Percentiles rank a stretch among this genome's conserved stretches.
Evolutionary conservation across 257 asterid species (phyloP).

Genomic region (Knoxia roxburghii): DNA sequence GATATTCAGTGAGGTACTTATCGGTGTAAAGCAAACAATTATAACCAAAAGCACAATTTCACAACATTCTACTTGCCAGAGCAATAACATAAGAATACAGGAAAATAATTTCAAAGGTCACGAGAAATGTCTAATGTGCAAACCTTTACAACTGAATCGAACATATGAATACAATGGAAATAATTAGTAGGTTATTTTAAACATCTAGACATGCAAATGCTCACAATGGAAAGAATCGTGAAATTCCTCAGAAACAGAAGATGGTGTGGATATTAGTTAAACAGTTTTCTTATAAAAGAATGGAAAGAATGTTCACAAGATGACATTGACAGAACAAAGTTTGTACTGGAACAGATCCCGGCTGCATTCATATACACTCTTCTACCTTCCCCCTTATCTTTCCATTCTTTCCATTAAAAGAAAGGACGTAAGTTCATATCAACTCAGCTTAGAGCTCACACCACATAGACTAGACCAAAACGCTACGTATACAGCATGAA

Average conservation of each 20-base stretch:
- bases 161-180: not conserved
- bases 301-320: not conserved
- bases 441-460: not conserved
- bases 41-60: conserved; percentile 2
- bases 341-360: not conserved
- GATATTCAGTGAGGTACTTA: not conserved
- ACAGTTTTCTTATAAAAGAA: not conserved
- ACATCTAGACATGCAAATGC: not conserved
- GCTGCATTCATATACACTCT: not conserved
- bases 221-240: not conserved
- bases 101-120: not conserved
- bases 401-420: no score
- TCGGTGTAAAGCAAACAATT: not conserved
- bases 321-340: not conserved
- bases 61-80: not conserved
- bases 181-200: not conserved
- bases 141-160: not conserved
- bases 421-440: not conserved
- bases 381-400: not conserved
- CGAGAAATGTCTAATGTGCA: no score
- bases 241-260: not conserved
- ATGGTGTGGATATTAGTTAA: no score
- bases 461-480: not conserved
- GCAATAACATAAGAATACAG: not conserved
- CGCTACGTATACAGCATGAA: not conserved